Conservation (phyloP, 257 asterid species). For the Dorcoceras hygrometricum region DNA sequence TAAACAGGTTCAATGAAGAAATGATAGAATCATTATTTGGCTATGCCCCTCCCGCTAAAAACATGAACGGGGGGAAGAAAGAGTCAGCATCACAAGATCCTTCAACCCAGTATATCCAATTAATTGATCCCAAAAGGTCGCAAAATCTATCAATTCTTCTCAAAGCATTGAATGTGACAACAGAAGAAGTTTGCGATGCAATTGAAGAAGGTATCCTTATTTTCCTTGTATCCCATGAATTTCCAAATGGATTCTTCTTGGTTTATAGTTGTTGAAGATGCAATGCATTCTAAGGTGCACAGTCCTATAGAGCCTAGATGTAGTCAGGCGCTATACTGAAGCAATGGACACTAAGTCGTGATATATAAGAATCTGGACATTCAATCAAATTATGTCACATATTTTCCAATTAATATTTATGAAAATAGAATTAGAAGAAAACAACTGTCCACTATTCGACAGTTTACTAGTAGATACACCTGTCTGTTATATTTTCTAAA, state of each 20-base stretch:
- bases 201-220: constrained; percentile 76
- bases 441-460: background rate
- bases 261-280: background rate
- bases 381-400: background rate
- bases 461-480: background rate
- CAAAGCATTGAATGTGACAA: constrained; percentile 88
- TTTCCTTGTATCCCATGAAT: constrained; percentile 19
- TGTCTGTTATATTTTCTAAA: background rate
- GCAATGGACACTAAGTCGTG: background rate
- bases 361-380: background rate
- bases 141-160: constrained; percentile 91
- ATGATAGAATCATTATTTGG: constrained; percentile 91
- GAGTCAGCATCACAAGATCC: constrained; percentile 42
- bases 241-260: constrained; percentile 7
- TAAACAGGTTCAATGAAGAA: constrained; percentile 84
- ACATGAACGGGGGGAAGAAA: constrained; percentile 40
- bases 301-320: background rate
- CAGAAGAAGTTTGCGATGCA: constrained; percentile 88
- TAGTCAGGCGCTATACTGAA: background rate
- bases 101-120: constrained; percentile 47
- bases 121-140: constrained; percentile 80
- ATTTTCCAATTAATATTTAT: background rate
- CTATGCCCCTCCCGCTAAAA: constrained; percentile 46
- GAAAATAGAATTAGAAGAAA: no score
- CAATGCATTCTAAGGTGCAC: background rate